These are phyloP conservation scores for Colletotrichum horii DNA, from an alignment of 2,329 filamentous ascomycete species.

Conservation along the genomic window DNA sequence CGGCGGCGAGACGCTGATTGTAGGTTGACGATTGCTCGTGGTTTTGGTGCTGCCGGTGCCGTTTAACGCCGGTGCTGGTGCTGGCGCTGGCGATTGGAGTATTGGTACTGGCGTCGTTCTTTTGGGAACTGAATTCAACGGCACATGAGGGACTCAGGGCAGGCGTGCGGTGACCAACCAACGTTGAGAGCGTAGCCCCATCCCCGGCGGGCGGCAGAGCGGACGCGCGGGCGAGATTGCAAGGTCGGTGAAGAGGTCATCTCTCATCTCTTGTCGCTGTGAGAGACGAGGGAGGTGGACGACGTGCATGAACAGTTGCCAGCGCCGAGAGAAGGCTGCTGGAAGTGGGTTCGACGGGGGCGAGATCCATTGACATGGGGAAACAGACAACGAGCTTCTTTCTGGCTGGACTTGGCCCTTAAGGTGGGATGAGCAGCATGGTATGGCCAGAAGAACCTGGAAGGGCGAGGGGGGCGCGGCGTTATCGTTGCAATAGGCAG, in stretches of 20 bases:
- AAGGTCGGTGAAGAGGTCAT: conserved; percentile 24
- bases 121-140: neutral
- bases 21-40: neutral
- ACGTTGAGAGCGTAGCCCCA: neutral
- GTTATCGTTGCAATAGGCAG: neutral
- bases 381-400: neutral
- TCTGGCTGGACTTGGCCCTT: neutral
- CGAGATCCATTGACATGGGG: conserved; percentile 14
- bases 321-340: conserved; percentile 15
- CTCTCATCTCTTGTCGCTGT: conserved; percentile 1
- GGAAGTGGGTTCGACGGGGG: conserved; percentile 13
- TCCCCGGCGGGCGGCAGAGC: conserved; percentile 4
- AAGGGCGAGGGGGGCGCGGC: neutral
- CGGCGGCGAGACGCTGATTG: conserved; percentile 10
- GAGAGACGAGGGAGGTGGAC: conserved; percentile 5
- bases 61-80: neutral
- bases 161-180: conserved; percentile 4
- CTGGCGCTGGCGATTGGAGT: neutral
- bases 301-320: conserved; percentile 25
- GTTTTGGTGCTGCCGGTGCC: neutral
- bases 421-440: conserved; percentile 2
- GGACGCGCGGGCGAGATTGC: neutral
- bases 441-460: neutral
- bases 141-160: neutral
- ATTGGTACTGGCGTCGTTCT: neutral